Base-by-base conservation (phyloP, 2,329 filamentous ascomycete species). In the Chaetomiaceae sp. region DNA sequence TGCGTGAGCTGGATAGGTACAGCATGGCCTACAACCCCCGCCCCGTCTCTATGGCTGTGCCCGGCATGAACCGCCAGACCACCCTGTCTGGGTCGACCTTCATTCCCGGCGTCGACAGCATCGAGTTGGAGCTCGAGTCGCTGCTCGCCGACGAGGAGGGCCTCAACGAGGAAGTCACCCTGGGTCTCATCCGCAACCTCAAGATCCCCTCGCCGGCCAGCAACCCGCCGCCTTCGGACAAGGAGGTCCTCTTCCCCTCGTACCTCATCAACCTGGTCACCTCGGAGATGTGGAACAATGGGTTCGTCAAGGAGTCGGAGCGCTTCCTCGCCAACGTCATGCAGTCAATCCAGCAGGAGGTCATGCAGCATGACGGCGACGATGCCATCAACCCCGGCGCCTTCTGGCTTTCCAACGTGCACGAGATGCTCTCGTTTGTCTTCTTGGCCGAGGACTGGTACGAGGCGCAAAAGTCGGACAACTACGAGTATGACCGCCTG, bases 221-320 rank as follows among this genome's bases (percentile, higher is more conserved):
- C 31, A 92, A 83, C 49, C 91, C 92, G 19, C 87, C 91, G 49
- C 92, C 94, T 11, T 96, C 91, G 17, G 94, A 99, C 74, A 99
- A 99, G 76, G 94, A 99, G 71, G 92, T 99, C 20, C 80, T 99
- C 48, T 99, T 99, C 85, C 94, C 94, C 31, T 92, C 94, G 9
- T 99, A 97, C 71, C 85, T 99, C 64, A 99, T 99, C 78, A 99
- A 99, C 72, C 80, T 99, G 57, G 94, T 99, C 59, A 99, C 94
- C 12, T 97, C 91, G 15, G 94, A 99, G 76, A 99, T 99, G 94
- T 99, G 94, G 94, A 99, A 99, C 77, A 99, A 99, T 65, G 94
- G 94, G 43, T 99, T 96, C 68, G 94, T 99, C 64, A 99, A 99
- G 77, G 94, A 99, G 73, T 97, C 94, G 4, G 94, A 99, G 74